phyloP scores from a whole-genome alignment of 352 stramenopile genomes.

The Globisporangium viniferum region DNA sequence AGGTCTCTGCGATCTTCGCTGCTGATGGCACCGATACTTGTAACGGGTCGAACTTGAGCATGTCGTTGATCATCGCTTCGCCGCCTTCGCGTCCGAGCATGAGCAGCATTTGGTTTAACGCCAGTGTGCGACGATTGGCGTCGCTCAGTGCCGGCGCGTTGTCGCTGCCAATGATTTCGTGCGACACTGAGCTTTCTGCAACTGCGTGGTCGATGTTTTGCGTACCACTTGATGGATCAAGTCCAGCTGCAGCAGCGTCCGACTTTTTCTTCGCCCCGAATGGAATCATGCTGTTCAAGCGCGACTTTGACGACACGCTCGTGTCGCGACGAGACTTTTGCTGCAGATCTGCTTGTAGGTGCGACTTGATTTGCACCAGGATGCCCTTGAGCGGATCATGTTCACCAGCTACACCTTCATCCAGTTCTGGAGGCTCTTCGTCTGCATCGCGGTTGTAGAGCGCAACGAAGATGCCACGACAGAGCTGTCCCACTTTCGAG shows the following conservation, averaged over 20 bases:
- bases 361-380: conserved; percentile 48
- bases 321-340: background rate
- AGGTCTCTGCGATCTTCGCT: conserved; percentile 40
- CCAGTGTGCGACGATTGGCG: conserved; percentile 21
- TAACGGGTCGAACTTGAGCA: conserved; percentile 61
- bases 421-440: conserved; percentile 27
- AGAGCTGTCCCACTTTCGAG: conserved; percentile 34
- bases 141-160: background rate
- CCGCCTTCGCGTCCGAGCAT: conserved; percentile 46
- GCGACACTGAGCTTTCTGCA: background rate
- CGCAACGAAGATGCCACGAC: conserved; percentile 54
- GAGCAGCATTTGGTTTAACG: conserved; percentile 35
- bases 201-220: background rate
- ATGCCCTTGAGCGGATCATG: conserved; percentile 38
- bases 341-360: conserved; percentile 29
- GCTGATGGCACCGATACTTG: conserved; percentile 31
- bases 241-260: background rate
- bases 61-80: conserved; percentile 44
- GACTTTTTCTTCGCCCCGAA: background rate
- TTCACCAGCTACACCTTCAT: conserved; percentile 4
- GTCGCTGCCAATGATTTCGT: background rate
- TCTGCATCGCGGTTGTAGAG: conserved; percentile 57
- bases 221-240: background rate
- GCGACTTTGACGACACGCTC: background rate
- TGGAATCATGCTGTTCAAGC: conserved; percentile 6